Conservation (phyloP, 441 rosid genomes). For the Mallotus repandus region DNA sequence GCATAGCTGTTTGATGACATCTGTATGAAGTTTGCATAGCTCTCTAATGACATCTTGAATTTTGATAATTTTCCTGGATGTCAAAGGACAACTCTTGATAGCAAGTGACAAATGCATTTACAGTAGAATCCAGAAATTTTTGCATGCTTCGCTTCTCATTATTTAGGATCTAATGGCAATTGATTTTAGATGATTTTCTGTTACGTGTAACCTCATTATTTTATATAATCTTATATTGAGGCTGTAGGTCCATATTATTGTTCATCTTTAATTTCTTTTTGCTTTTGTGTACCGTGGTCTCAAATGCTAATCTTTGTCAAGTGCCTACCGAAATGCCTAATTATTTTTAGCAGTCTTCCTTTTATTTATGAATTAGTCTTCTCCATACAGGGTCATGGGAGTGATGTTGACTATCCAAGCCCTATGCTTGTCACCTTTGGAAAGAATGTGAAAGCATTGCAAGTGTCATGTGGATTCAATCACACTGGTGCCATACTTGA, state of each 20-base stretch:
- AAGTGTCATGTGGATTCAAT: slow-evolving; percentile 88
- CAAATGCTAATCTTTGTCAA: not conserved
- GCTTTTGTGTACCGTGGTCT: not conserved
- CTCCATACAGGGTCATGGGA: slow-evolving; percentile 76
- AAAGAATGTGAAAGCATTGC: slow-evolving; percentile 56
- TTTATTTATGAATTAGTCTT: not conserved
- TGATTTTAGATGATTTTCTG: not conserved
- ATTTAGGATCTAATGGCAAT: not conserved
- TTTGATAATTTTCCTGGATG: not conserved
- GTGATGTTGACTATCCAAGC: slow-evolving; percentile 65
- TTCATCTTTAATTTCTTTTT: not conserved
- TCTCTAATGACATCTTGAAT: not conserved
- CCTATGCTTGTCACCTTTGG: slow-evolving; percentile 56
- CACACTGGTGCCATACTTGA: slow-evolving; percentile 82
- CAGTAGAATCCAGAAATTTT: not conserved
- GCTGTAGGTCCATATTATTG: not conserved
- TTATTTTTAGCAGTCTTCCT: not conserved
- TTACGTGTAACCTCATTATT: not conserved
- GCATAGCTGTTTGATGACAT: not conserved
- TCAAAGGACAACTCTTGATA: not conserved
- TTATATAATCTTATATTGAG: not conserved
- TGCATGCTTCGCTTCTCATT: not conserved
- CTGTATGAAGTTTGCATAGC: not conserved
- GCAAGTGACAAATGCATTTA: not conserved
- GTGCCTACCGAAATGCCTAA: not conserved